Conservation (phyloP, 768 basidiomycete species). For the Mycena rebaudengoi region DNA sequence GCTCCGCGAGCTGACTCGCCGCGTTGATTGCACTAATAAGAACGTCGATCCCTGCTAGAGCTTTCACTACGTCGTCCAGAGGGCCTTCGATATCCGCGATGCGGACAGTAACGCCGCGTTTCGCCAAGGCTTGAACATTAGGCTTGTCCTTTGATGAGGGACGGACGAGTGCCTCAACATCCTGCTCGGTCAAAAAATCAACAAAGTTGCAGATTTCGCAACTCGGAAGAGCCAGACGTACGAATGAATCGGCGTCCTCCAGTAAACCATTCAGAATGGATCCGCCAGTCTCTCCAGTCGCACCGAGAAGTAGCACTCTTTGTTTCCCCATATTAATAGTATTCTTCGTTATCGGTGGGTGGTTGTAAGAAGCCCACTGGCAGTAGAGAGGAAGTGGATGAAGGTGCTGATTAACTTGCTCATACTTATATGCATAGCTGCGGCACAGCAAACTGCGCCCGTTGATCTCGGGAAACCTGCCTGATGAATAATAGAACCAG, state of each 20-base stretch:
- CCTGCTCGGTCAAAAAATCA: background rate
- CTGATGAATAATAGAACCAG: too few species aligned
- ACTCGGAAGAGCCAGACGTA: background rate
- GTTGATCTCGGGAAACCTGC: too few species aligned
- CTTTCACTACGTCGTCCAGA: background rate
- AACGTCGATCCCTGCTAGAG: background rate
- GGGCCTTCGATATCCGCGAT: background rate
- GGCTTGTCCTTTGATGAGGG: too few species aligned
- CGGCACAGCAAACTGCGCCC: too few species aligned
- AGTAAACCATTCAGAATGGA: background rate
- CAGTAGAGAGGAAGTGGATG: too few species aligned
- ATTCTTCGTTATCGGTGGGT: too few species aligned
- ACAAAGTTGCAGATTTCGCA: too few species aligned
- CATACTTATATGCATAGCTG: too few species aligned
- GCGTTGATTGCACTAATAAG: too few species aligned
- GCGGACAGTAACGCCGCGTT: background rate
- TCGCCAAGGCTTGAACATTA: background rate
- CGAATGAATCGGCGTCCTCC: background rate
- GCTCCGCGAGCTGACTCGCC: too few species aligned
- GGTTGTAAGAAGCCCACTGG: too few species aligned
- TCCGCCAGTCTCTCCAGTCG: background rate
- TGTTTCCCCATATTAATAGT: background rate
- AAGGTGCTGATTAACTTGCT: too few species aligned
- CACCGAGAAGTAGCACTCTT: constrained; percentile 4
- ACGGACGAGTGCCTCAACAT: background rate